These are phyloP conservation scores for Cocos nucifera DNA, from an alignment of 176 grass and related monocot species.

Conservation along the genomic window DNA sequence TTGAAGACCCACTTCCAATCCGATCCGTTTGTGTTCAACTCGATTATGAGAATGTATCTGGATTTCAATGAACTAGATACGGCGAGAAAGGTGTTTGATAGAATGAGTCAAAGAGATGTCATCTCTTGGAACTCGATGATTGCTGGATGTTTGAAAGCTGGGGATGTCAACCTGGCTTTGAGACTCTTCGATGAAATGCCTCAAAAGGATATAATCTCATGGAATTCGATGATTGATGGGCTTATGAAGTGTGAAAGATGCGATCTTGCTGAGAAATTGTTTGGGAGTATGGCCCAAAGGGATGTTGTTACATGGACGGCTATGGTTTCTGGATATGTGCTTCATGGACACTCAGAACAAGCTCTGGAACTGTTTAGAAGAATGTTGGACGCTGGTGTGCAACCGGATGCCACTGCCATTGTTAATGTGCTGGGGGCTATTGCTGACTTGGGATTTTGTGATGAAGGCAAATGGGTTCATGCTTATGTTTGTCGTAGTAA, in stretches of 20 bases:
- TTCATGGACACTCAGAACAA: neutral
- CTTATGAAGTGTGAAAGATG: neutral
- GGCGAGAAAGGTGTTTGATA: neutral
- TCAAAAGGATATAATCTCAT: neutral
- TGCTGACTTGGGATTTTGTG: neutral
- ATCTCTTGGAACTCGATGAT: conserved; percentile 5
- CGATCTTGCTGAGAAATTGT: neutral
- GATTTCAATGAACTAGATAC: neutral
- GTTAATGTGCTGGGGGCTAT: neutral
- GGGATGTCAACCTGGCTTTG: neutral
- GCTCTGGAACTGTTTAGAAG: neutral
- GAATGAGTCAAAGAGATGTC: neutral
- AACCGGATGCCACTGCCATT: neutral
- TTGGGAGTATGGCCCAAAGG: neutral
- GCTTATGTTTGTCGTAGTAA: neutral
- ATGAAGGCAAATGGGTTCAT: conserved; percentile 6
- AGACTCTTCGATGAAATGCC: neutral
- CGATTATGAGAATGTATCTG: neutral
- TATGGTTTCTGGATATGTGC: conserved; percentile 1
- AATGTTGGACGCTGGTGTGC: neutral
- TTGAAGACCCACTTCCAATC: neutral
- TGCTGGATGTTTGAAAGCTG: neutral
- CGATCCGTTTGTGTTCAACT: neutral
- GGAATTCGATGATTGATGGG: neutral
- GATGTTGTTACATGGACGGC: conserved; percentile 1